Evolutionary conservation across 2,329 filamentous ascomycete species (phyloP).

Genomic region (Aspergillus fischeri): DNA sequence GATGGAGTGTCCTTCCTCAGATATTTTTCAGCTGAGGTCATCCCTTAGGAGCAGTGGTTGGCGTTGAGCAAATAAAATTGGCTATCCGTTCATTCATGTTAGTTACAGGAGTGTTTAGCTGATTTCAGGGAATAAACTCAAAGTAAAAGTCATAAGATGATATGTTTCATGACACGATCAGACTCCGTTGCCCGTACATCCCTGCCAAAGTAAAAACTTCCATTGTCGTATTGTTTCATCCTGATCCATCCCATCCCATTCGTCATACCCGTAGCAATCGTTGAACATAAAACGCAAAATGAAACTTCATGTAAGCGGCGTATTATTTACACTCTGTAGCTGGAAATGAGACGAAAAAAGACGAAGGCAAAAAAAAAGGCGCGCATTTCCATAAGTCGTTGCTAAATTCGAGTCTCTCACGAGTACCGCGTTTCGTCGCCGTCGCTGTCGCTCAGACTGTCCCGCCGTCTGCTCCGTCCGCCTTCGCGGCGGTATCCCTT

Average conservation of each 20-base stretch:
- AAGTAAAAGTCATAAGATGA: too few relatives aligned
- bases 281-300: not conserved
- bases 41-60: too few relatives aligned
- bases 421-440: conserved; percentile 33
- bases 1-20: not conserved
- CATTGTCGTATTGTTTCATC: not conserved
- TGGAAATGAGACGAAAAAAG: not conserved
- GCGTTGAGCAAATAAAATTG: too few relatives aligned
- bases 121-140: too few relatives aligned
- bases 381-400: not conserved
- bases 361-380: not conserved
- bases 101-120: too few relatives aligned
- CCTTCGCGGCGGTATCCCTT: conserved; percentile 39
- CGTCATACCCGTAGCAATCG: not conserved
- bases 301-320: not conserved
- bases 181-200: not conserved
- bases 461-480: conserved; percentile 42
- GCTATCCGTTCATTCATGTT: too few relatives aligned
- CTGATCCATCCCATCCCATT: not conserved
- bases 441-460: conserved; percentile 54
- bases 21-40: not conserved
- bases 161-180: not conserved
- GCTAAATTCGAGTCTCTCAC: conserved; percentile 2
- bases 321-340: not conserved
- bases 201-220: not conserved